These are phyloP conservation scores for Phenoliferia sp. DNA, from an alignment of 1,284 basidiomycete genomes.

Conservation along the genomic window DNA sequence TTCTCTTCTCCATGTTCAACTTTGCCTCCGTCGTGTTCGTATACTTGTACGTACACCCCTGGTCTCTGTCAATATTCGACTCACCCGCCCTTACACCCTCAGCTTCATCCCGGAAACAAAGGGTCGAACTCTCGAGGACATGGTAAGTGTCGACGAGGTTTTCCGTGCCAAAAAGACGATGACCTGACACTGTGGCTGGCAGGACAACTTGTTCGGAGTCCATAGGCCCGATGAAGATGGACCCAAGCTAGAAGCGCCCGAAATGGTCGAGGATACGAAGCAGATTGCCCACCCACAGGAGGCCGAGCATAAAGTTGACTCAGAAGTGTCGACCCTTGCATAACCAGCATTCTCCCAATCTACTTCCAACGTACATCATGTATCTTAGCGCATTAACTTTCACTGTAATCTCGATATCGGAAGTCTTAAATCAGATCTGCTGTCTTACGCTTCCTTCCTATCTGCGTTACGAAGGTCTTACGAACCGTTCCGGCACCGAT, in stretches of 20 bases:
- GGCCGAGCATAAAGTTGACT: neutral
- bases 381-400: no score
- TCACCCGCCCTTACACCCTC: no score
- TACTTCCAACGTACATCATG: no score
- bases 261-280: neutral
- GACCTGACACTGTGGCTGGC: neutral
- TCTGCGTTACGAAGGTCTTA: no score
- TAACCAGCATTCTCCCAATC: no score
- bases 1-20: conserved; percentile 9
- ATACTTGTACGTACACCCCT: neutral
- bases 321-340: no score
- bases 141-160: neutral
- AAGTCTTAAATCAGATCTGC: no score
- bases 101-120: neutral
- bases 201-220: neutral
- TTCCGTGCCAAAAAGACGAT: neutral
- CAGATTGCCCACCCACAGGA: neutral
- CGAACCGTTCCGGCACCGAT: no score
- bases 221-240: neutral
- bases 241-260: neutral
- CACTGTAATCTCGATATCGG: no score
- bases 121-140: neutral
- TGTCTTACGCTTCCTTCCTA: no score
- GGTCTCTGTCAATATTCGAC: neutral
- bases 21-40: conserved; percentile 3